Base-by-base conservation (phyloP, 768 basidiomycete species). In the Lyophyllum shimeji region DNA sequence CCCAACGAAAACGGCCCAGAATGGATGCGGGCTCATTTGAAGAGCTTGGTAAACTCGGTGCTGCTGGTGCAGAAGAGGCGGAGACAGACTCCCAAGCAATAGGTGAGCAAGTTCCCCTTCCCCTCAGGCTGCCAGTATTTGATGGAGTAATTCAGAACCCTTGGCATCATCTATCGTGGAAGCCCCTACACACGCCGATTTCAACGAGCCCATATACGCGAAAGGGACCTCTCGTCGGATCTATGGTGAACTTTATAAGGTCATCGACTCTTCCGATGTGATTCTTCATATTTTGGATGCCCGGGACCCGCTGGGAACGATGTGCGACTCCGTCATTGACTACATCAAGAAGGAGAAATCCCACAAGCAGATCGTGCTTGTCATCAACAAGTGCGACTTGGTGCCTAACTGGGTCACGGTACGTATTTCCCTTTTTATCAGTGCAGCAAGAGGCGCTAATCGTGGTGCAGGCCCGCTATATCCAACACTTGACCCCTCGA, bases 351-450 rank as follows among this genome's bases (percentile, higher is more conserved):
- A 97, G 72, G 96, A 99, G 75, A 98, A 98, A 72, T 82, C 92
- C 20, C 94, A 97, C 74, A 99, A 99, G 72, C 96, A 98, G 72
- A 84, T 99, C 55, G 92, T 99, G 2, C 85, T 98, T 55, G 82
- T 99, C 51, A 85, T 99, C 64, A 99, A 99, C 79, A 99, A 99
- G 76, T 97, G 96, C 67, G 96, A 99, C 73, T 75, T 99, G 53
- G 95, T 99, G 12, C 97, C 96, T 7, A 97, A 93, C 64, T 99
- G 96, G 96, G 96, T 97, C 40, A 98, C 96, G 8, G 95, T 95
- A 71, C 72, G 91, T 80, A 48, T 43, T 17, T 17, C 31, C 50
- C 47, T 39, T 44, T 46, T 40, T 46, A 39, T n/a, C 45, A 20
- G 24, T 23, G 55, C 53, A 39, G 62, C 40, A 52, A 52, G 8